Percentiles rank a stretch among this genome's conserved stretches.
Conservation (phyloP, 257 asterid species). For the Solanum virginianum region DNA sequence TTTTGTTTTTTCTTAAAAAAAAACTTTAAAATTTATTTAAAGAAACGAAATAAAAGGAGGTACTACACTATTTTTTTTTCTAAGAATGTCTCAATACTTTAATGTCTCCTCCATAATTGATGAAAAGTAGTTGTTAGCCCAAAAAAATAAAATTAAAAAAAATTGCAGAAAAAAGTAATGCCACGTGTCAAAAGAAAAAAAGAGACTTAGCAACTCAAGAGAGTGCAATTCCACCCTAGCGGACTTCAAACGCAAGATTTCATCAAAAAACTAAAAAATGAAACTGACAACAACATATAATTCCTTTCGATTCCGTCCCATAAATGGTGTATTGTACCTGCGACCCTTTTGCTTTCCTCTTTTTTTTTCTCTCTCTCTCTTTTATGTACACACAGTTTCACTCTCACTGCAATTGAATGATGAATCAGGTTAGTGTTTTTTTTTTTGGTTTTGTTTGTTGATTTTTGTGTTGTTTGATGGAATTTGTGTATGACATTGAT, state of each 20-base stretch:
- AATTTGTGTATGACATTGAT: not conserved
- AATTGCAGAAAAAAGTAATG: not conserved
- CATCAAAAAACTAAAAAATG: not conserved
- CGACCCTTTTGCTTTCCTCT: conserved; percentile 9
- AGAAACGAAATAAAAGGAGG: too few species aligned
- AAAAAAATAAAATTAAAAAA: not conserved
- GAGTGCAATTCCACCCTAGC: conserved; percentile 36
- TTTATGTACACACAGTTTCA: not conserved
- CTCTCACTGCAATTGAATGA: not conserved
- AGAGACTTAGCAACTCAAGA: not conserved
- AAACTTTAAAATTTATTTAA: too few species aligned
- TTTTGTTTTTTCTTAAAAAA: too few species aligned
- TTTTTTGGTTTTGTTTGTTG: not conserved
- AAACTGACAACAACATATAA: conserved; percentile 9
- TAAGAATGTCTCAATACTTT: not conserved
- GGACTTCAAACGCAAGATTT: conserved; percentile 45
- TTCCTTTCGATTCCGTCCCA: conserved; percentile 50
- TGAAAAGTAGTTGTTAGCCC: not conserved
- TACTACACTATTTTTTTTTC: not conserved
- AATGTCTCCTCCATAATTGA: not conserved
- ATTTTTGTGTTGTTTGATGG: not conserved
- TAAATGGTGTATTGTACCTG: conserved; percentile 5
- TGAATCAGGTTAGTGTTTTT: conserved; percentile 3
- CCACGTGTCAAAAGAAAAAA: not conserved
- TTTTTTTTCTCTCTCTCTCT: conserved; percentile 5